phyloP scores from a whole-genome alignment of 2,329 filamentous ascomycete genomes.

The Colletotrichum siamense region DNA sequence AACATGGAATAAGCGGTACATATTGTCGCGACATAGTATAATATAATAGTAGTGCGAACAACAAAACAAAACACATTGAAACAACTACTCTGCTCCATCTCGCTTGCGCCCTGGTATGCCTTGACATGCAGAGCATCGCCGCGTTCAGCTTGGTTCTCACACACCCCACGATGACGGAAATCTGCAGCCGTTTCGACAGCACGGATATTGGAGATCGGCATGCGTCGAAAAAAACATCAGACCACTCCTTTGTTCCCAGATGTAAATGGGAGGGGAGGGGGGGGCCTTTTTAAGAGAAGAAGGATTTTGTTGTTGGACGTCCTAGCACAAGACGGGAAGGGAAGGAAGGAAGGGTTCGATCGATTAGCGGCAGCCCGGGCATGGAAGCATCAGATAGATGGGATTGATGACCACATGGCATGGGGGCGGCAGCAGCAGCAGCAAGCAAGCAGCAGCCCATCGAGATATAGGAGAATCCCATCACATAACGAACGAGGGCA shows the following conservation, averaged over 20 bases:
- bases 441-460: not conserved
- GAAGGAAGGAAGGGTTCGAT: slow-evolving; percentile 1
- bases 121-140: too few species aligned
- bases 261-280: too few species aligned
- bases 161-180: not conserved
- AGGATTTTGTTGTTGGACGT: not conserved
- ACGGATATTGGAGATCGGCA: not conserved
- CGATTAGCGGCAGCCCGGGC: not conserved
- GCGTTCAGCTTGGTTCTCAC: not conserved
- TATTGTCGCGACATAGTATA: slow-evolving; percentile 5
- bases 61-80: not conserved
- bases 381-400: slow-evolving; percentile 11
- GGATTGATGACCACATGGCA: not conserved
- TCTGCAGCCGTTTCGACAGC: too few species aligned
- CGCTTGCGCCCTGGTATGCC: not conserved
- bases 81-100: not conserved
- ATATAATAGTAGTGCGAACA: slow-evolving; percentile 8
- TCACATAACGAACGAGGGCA: not conserved
- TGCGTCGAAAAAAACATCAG: not conserved
- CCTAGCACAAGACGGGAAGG: not conserved
- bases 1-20: not conserved
- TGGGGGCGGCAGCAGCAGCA: too few species aligned
- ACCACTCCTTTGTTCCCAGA: not conserved
- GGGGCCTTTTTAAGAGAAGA: not conserved
- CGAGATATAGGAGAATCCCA: not conserved